A percentile compares a stretch with the other conserved stretches of the same genome.
Conservation (phyloP, 1,139 yeast species). For the Groenewaldozyma auringiensis region DNA sequence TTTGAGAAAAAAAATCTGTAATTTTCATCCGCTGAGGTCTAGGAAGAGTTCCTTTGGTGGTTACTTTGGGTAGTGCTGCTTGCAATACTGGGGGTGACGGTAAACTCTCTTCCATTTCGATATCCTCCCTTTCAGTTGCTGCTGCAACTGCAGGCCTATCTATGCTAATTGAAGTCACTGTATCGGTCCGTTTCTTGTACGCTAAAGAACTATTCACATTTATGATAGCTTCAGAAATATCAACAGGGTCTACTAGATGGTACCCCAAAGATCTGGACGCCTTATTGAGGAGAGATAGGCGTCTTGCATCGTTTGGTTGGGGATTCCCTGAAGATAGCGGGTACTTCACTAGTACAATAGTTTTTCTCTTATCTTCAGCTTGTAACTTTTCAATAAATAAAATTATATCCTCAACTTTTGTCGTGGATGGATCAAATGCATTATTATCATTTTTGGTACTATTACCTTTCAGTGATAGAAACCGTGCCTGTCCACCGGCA, state of each 20-base stretch:
- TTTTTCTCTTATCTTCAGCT: background rate
- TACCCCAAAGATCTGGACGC: slow-evolving; percentile 15
- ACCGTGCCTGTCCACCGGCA: background rate
- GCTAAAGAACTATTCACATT: slow-evolving; percentile 8
- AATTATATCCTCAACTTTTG: background rate
- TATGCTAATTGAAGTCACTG: background rate
- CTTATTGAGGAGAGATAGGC: slow-evolving; percentile 8
- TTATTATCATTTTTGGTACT: slow-evolving; percentile 9
- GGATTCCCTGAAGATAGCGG: slow-evolving; percentile 8
- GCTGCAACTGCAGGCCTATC: background rate
- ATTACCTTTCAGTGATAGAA: background rate
- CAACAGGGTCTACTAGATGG: slow-evolving; percentile 11
- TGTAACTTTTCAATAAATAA: background rate
- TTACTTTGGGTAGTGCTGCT: background rate
- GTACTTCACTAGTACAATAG: slow-evolving; percentile 6
- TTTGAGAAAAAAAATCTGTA: background rate
- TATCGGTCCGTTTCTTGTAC: background rate
- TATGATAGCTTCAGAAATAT: slow-evolving; percentile 12
- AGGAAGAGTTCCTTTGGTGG: too few relatives aligned
- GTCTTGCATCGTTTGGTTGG: background rate
- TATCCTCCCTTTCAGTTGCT: background rate
- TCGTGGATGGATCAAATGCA: background rate
- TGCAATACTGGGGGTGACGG: background rate
- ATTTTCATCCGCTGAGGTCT: background rate
- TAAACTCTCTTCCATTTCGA: background rate